Conservation (phyloP, 2,329 filamentous ascomycete genomes). For the Colletotrichum musicola region DNA sequence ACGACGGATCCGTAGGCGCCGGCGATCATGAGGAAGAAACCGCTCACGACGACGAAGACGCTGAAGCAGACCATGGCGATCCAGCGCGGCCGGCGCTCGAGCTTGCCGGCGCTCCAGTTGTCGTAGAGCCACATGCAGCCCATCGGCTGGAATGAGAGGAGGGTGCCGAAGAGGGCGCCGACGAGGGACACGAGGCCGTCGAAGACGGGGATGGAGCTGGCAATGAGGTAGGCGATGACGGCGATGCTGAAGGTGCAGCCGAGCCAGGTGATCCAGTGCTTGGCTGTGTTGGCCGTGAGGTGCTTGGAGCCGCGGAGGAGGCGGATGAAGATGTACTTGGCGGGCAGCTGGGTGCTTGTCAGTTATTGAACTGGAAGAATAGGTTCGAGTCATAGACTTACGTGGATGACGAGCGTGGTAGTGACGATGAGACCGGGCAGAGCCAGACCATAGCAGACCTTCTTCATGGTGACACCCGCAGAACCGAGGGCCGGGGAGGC, state of each 20-base stretch:
- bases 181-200: slow-evolving; percentile 44
- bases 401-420: slow-evolving; percentile 46
- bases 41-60: slow-evolving; percentile 48
- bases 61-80: slow-evolving; percentile 44
- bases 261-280: slow-evolving; percentile 49
- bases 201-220: slow-evolving; percentile 47
- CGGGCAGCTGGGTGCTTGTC: slow-evolving; percentile 36
- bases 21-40: slow-evolving; percentile 56
- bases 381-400: slow-evolving; percentile 29
- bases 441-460: slow-evolving; percentile 57
- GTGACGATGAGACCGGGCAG: slow-evolving; percentile 48
- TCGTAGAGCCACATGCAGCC: slow-evolving; percentile 59
- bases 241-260: slow-evolving; percentile 44
- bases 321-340: slow-evolving; percentile 46
- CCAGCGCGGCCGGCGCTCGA: slow-evolving; percentile 28
- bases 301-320: slow-evolving; percentile 47
- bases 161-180: slow-evolving; percentile 45
- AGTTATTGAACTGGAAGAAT: neutral
- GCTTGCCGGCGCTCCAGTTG: slow-evolving; percentile 49
- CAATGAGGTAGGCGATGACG: slow-evolving; percentile 46
- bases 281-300: slow-evolving; percentile 45
- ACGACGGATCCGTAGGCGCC: slow-evolving; percentile 60
- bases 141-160: slow-evolving; percentile 45
- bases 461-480: slow-evolving; percentile 57
- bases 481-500: slow-evolving; percentile 61